A percentile compares a stretch with the other conserved stretches of the same genome.
These are phyloP conservation scores for Thymus mandschuricus DNA, from an alignment of 257 asterid genomes.

Conservation along the genomic window DNA sequence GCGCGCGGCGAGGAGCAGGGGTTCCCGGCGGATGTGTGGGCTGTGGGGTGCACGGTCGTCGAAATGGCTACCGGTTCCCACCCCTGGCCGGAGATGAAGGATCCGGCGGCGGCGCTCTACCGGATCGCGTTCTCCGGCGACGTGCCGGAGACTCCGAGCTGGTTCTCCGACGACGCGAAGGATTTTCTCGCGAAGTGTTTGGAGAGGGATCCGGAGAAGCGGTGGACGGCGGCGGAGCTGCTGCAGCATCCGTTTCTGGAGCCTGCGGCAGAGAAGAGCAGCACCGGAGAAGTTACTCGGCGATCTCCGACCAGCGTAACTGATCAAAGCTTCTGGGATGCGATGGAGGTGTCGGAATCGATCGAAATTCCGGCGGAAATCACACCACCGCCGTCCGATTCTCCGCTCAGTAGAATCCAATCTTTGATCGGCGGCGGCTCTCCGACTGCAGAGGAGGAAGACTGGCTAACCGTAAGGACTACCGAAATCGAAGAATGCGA, in stretches of 20 bases:
- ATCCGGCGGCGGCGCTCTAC: slow-evolving; percentile 70
- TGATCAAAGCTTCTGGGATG: slow-evolving; percentile 78
- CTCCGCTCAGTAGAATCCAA: slow-evolving; percentile 52
- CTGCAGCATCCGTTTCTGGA: slow-evolving; percentile 69
- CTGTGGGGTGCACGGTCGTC: slow-evolving; percentile 68
- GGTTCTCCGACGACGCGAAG: slow-evolving; percentile 54
- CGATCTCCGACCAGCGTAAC: slow-evolving; percentile 76
- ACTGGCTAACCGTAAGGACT: slow-evolving; percentile 69
- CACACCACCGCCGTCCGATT: slow-evolving; percentile 17
- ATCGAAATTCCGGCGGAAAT: slow-evolving; percentile 17
- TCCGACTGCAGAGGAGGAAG: slow-evolving; percentile 49
- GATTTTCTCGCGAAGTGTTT: slow-evolving; percentile 67
- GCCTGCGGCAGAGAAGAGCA: neutral
- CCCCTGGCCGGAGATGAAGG: slow-evolving; percentile 80
- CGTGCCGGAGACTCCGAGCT: slow-evolving; percentile 56
- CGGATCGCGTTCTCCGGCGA: slow-evolving; percentile 67
- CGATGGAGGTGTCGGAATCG: slow-evolving; percentile 43
- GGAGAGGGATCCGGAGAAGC: slow-evolving; percentile 44
- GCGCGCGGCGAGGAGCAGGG: slow-evolving; percentile 83
- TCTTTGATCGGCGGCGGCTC: slow-evolving; percentile 36
- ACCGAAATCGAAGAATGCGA: slow-evolving; percentile 40
- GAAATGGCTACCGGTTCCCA: slow-evolving; percentile 85
- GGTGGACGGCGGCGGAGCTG: slow-evolving; percentile 76
- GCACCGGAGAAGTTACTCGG: slow-evolving; percentile 25
- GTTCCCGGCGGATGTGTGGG: slow-evolving; percentile 84